Conservation (phyloP, 2,329 filamentous ascomycete genomes). For the Trichophaea hybrida region DNA sequence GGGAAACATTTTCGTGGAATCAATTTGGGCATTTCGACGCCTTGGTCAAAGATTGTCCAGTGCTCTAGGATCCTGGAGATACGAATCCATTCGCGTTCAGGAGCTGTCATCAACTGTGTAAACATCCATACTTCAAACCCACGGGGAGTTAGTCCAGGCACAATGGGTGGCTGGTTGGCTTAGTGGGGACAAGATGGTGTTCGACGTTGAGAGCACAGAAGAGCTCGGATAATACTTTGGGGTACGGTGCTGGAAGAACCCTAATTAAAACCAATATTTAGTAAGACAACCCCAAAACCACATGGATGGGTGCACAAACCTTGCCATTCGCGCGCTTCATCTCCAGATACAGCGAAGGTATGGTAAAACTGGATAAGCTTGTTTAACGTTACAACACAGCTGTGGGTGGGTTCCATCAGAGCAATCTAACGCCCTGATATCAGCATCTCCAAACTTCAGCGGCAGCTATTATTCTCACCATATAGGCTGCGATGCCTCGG, state of each 20-base stretch:
- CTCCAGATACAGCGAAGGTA: conserved; percentile 14
- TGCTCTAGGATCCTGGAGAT: conserved; percentile 22
- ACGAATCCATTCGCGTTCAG: conserved; percentile 22
- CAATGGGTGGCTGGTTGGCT: conserved; percentile 22
- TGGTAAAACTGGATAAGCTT: conserved; percentile 27
- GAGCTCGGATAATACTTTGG: conserved; percentile 23
- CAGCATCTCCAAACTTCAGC: neutral
- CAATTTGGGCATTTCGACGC: conserved; percentile 14
- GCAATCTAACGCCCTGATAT: conserved; percentile 20
- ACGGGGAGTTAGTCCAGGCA: conserved; percentile 24
- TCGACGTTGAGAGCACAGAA: conserved; percentile 26
- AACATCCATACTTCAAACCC: conserved; percentile 28
- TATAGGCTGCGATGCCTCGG: conserved; percentile 25
- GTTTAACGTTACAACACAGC: conserved; percentile 24
- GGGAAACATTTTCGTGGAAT: conserved; percentile 21
- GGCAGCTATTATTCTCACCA: conserved; percentile 13
- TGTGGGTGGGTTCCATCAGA: conserved; percentile 24
- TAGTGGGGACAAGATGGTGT: conserved; percentile 25
- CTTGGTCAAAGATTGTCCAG: conserved; percentile 22
- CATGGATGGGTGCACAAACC: conserved; percentile 8
- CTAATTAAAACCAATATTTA: conserved; percentile 4
- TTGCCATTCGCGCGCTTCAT: conserved; percentile 25
- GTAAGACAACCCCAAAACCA: neutral
- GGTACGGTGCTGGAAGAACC: conserved; percentile 23
- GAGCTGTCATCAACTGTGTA: conserved; percentile 25